These are phyloP conservation scores for Mucor velutinosus DNA, from an alignment of 371 early-diverging fungal genomes.

Conservation along the genomic window DNA sequence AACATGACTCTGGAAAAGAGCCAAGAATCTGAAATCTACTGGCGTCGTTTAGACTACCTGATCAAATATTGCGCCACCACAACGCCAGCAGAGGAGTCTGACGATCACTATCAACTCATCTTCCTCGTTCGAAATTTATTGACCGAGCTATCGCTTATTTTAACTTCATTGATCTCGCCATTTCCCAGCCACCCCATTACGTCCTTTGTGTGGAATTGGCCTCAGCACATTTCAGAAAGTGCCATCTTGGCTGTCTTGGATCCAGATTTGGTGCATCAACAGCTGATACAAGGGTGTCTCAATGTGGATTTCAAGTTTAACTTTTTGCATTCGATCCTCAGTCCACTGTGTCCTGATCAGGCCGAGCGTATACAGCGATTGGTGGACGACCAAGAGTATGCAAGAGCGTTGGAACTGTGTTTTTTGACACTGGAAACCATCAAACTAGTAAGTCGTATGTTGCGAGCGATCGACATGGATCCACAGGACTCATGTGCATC, in stretches of 20 bases:
- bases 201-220: constrained; percentile 24
- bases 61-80: constrained; percentile 5
- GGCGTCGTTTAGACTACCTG: constrained; percentile 14
- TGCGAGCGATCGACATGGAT: neutral
- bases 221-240: constrained; percentile 16
- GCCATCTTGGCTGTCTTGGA: constrained; percentile 27
- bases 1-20: constrained; percentile 54
- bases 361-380: constrained; percentile 20
- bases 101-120: constrained; percentile 5
- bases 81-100: neutral
- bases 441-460: constrained; percentile 60
- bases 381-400: constrained; percentile 44
- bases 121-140: constrained; percentile 10
- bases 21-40: constrained; percentile 14
- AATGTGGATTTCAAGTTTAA: constrained; percentile 55
- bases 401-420: constrained; percentile 55
- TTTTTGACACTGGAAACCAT: constrained; percentile 74
- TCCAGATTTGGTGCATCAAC: constrained; percentile 47
- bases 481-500: neutral
- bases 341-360: constrained; percentile 50
- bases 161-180: constrained; percentile 31
- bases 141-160: constrained; percentile 18
- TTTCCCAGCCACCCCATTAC: constrained; percentile 33
- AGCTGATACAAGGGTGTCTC: constrained; percentile 50
- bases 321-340: constrained; percentile 59